Base-by-base conservation (phyloP, 768 basidiomycete species). In the Podaxis mareebaensis region DNA sequence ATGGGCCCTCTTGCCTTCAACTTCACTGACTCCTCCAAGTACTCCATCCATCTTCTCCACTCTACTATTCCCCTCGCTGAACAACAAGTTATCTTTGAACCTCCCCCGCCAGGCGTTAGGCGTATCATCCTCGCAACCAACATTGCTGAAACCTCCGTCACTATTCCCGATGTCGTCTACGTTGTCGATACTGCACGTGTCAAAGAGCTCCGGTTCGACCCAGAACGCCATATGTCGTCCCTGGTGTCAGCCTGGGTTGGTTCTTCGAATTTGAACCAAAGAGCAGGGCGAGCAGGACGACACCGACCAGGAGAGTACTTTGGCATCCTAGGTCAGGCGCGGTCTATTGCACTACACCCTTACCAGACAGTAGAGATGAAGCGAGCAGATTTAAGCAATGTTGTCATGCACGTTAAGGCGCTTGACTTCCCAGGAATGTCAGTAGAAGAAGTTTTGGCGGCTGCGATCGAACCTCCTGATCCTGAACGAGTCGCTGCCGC, bases 341-440 rank as follows among this genome's bases (percentile, higher is more conserved):
- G 89, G 58, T 84, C 88, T 2, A 77, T 77, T 15, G 75, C 78
- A 11, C 80, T 98, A 53, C 81, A 86, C 57, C 83, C 91, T 28
- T 89, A 96, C 71, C 94, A 95, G 73, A 88, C 88, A 1, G 96
- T 97, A 40, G 96, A 97, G 78, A 98, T 98, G 95, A 93, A 93
- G 72, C 84, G 95, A 38, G 86, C 90, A 12, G 94, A 95, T 74
- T 73, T 96, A 67, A 92, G 87, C 69, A 94, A 95, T 70, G 90
- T 96, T 53, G 93, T 96, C 15, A 98, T 98, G 95, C 95, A 95
- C 72, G 86, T 98, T 74, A 97, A 96, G 70, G 95, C 95, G 8
- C 83, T 97, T 39, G 88, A 93, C 72, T 90, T 97, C 72, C 92
- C 93, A 5, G 87, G 85, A 49, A 87, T 95, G 87, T 76, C 85